Percentiles rank a stretch among this genome's conserved stretches.
phyloP scores from a whole-genome alignment of 345 rosid species.

The Camelina sativa region DNA sequence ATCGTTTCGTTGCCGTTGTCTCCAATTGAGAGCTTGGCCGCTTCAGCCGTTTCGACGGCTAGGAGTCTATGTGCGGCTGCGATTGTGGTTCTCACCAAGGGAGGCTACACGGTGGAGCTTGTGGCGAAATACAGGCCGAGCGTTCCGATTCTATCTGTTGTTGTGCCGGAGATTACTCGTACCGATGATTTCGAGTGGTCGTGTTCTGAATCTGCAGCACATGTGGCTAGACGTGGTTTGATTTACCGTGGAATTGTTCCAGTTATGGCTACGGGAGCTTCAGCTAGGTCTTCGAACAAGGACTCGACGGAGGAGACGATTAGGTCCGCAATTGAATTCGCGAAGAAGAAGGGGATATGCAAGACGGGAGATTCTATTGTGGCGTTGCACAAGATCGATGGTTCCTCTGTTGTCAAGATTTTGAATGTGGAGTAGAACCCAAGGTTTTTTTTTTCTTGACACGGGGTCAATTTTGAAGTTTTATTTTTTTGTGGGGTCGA shows the following conservation, averaged over 20 bases:
- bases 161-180: slow-evolving; percentile 51
- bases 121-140: slow-evolving; percentile 69
- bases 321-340: slow-evolving; percentile 50
- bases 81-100: slow-evolving; percentile 62
- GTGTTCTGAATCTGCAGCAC: slow-evolving; percentile 54
- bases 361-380: slow-evolving; percentile 58
- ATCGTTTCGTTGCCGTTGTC: slow-evolving; percentile 60
- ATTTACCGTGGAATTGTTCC: slow-evolving; percentile 63
- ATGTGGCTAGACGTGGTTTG: slow-evolving; percentile 61
- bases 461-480: slow-evolving; percentile 19
- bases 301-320: slow-evolving; percentile 66
- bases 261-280: slow-evolving; percentile 52
- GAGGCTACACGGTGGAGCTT: slow-evolving; percentile 62
- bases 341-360: slow-evolving; percentile 56
- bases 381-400: slow-evolving; percentile 57
- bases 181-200: slow-evolving; percentile 59
- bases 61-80: slow-evolving; percentile 49
- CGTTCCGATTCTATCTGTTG: slow-evolving; percentile 59
- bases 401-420: slow-evolving; percentile 62
- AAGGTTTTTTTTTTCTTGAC: background rate
- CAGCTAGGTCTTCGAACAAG: slow-evolving; percentile 49
- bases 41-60: slow-evolving; percentile 63
- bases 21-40: slow-evolving; percentile 62
- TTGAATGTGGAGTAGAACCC: slow-evolving; percentile 45
- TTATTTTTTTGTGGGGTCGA: background rate